Evolutionary conservation across 352 stramenopile genomes (phyloP).

Genomic region (Phytophthora aleatoria): DNA sequence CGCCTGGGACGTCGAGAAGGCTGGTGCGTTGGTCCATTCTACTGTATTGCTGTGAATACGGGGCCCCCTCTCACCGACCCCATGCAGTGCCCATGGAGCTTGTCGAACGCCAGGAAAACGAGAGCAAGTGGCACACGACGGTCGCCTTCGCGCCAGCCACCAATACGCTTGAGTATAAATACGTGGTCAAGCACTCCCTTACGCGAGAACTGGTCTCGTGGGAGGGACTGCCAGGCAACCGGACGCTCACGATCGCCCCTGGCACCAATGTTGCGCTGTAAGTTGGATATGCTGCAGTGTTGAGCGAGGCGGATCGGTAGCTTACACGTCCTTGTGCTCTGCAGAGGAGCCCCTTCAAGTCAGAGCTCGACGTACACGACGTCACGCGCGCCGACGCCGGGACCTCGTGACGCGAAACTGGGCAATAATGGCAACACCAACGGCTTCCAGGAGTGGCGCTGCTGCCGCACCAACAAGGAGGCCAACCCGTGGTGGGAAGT

Average conservation of each 20-base stretch:
- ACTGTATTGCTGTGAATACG: neutral
- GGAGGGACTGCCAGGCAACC: slow-evolving; percentile 75
- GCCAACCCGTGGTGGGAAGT: slow-evolving; percentile 75
- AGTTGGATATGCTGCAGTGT: slow-evolving; percentile 14
- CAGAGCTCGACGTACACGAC: slow-evolving; percentile 70
- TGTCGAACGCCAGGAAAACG: slow-evolving; percentile 24
- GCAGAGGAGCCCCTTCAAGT: slow-evolving; percentile 16
- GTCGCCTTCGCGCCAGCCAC: slow-evolving; percentile 33
- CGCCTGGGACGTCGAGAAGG: slow-evolving; percentile 59
- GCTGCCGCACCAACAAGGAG: slow-evolving; percentile 63
- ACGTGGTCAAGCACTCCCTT: slow-evolving; percentile 52
- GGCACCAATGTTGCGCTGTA: slow-evolving; percentile 64
- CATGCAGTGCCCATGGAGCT: slow-evolving; percentile 54
- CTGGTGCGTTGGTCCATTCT: slow-evolving; percentile 33
- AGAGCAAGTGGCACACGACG: slow-evolving; percentile 47
- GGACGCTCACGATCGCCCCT: slow-evolving; percentile 52
- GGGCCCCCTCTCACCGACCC: neutral
- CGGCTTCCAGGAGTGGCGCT: slow-evolving; percentile 71
- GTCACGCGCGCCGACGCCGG: slow-evolving; percentile 42
- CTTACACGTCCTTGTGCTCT: slow-evolving; percentile 3
- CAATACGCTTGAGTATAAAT: slow-evolving; percentile 80
- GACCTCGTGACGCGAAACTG: slow-evolving; percentile 43
- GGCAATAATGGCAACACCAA: slow-evolving; percentile 75
- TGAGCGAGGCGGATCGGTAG: neutral
- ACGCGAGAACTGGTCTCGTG: slow-evolving; percentile 60